Evolutionary conservation across 371 early-diverging fungal species (phyloP).

Genomic region (Apophysomyces sp.): DNA sequence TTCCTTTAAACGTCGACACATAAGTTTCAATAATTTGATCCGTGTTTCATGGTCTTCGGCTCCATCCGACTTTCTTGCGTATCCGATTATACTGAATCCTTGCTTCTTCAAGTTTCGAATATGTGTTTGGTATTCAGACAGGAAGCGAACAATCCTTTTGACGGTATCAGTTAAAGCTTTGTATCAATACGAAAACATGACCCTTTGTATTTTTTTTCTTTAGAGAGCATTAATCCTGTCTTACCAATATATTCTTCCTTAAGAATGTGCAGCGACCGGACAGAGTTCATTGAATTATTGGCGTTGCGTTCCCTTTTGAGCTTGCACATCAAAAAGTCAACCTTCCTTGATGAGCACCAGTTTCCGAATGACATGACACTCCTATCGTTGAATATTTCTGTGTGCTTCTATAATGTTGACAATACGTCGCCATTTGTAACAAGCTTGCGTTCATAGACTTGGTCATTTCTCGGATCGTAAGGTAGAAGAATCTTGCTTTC

Average conservation of each 20-base stretch:
- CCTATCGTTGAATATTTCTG: conserved; percentile 13
- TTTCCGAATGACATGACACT: conserved; percentile 12
- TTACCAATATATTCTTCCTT: neutral
- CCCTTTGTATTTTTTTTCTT: too few species aligned
- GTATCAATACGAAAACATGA: too few species aligned
- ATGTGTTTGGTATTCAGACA: neutral
- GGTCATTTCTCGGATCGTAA: neutral
- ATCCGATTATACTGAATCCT: neutral
- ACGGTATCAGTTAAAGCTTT: too few species aligned
- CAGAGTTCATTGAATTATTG: conserved; percentile 6
- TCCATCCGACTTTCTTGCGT: neutral
- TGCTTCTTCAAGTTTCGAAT: neutral
- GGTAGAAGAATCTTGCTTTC: neutral
- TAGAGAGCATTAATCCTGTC: too few species aligned
- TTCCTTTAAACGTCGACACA: neutral
- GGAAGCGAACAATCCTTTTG: too few species aligned
- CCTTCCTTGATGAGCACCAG: conserved; percentile 9
- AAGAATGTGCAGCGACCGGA: conserved; percentile 8
- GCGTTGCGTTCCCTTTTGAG: conserved; percentile 1
- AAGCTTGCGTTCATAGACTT: neutral
- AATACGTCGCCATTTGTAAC: conserved; percentile 8
- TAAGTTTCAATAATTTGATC: neutral
- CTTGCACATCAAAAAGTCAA: conserved; percentile 6
- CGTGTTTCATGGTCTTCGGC: neutral
- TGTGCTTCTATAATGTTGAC: conserved; percentile 2